Evolutionary conservation across 108 stramenopile genomes (phyloP).

Genomic region (Nannochloropsis gaditana): DNA sequence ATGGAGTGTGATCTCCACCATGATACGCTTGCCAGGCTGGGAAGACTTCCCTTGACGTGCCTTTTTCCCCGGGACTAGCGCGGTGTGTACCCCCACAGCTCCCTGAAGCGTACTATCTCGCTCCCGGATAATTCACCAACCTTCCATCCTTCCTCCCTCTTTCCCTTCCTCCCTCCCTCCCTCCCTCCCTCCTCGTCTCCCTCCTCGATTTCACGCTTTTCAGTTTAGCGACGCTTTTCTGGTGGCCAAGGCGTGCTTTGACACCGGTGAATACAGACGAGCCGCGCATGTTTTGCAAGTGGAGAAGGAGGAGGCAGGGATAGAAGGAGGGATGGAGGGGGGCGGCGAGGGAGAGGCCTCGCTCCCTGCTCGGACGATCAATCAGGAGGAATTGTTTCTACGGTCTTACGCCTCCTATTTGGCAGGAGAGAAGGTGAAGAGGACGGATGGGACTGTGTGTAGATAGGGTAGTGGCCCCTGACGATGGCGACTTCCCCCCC

Average conservation of each 20-base stretch:
- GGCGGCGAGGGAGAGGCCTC: too few relatives aligned
- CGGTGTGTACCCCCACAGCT: too few relatives aligned
- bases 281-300: background rate
- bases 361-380: background rate
- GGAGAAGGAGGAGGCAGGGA: background rate
- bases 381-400: background rate
- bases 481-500: too few relatives aligned
- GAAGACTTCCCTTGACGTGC: background rate
- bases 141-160: background rate
- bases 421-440: background rate
- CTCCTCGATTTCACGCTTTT: background rate
- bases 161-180: conserved; percentile 12
- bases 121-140: background rate
- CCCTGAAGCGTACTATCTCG: too few relatives aligned
- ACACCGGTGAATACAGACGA: background rate
- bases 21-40: background rate
- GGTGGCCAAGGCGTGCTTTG: conserved; percentile 14
- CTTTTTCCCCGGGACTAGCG: too few relatives aligned
- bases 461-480: background rate
- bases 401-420: background rate
- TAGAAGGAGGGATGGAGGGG: background rate
- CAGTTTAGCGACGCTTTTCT: conserved; percentile 16
- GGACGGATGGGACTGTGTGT: background rate
- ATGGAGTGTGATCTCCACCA: background rate
- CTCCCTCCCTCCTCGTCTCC: background rate